Conservation (phyloP, 176 grass and related monocot species). For the Oryza brachyantha region DNA sequence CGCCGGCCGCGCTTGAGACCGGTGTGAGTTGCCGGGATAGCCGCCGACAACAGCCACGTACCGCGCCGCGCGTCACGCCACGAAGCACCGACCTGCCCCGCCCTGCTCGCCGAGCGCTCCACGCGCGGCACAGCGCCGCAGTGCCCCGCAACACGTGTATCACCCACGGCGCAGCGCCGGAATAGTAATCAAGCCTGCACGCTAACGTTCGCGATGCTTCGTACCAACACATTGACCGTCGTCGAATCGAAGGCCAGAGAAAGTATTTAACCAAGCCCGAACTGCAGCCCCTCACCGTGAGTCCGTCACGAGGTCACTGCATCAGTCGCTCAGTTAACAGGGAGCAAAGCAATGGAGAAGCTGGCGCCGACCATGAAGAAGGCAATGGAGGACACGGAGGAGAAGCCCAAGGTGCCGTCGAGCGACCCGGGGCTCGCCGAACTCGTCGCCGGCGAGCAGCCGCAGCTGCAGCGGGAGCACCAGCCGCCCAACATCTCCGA, state of each 20-base stretch:
- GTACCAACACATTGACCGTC: background rate
- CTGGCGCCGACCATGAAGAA: conserved; percentile 36
- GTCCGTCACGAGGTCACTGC: background rate
- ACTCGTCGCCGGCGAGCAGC: background rate
- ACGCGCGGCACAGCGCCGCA: background rate
- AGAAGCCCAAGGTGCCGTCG: conserved; percentile 39
- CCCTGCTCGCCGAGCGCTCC: background rate
- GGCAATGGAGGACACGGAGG: conserved; percentile 38
- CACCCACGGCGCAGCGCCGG: background rate
- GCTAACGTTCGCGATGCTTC: background rate
- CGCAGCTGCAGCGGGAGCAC: conserved; percentile 33
- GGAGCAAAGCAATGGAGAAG: conserved; percentile 44
- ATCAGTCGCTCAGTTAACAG: background rate
- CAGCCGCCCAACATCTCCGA: conserved; percentile 62
- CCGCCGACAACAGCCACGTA: background rate
- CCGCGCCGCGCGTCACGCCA: background rate
- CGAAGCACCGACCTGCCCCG: conserved; percentile 14
- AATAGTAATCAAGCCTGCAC: background rate
- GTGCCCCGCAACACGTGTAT: background rate
- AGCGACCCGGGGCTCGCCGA: conserved; percentile 24
- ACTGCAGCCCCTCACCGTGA: background rate
- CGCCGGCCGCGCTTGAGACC: too few species aligned
- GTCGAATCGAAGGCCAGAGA: too few species aligned
- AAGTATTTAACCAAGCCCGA: too few species aligned
- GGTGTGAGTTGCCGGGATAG: background rate